These are phyloP conservation scores for Butyriboletus loyo DNA, from an alignment of 768 basidiomycete genomes.

Conservation along the genomic window DNA sequence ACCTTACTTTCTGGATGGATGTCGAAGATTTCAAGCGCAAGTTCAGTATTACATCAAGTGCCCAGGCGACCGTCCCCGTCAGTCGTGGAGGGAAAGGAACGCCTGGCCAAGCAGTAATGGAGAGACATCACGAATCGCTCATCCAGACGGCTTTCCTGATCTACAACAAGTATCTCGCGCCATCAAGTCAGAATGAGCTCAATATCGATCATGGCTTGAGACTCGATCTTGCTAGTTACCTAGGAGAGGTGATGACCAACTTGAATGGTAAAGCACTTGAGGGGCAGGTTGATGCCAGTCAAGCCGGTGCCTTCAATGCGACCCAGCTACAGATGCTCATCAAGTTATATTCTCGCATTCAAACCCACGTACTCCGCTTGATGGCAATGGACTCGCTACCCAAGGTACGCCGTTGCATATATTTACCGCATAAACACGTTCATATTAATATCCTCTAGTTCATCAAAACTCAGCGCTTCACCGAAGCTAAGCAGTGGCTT, in stretches of 20 bases:
- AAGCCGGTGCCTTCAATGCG: slow-evolving; percentile 83
- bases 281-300: slow-evolving; percentile 78
- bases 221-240: slow-evolving; percentile 90
- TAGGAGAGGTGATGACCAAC: slow-evolving; percentile 83
- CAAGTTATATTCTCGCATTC: slow-evolving; percentile 91
- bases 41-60: slow-evolving; percentile 93
- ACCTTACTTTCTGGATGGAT: slow-evolving; percentile 95
- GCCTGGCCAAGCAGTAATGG: slow-evolving; percentile 87
- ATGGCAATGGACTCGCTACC: slow-evolving; percentile 99
- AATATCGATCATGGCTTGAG: slow-evolving; percentile 98
- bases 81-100: slow-evolving; percentile 47
- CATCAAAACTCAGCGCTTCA: slow-evolving; percentile 82
- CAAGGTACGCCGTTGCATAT: slow-evolving; percentile 52
- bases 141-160: slow-evolving; percentile 93
- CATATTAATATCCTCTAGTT: slow-evolving; percentile 47
- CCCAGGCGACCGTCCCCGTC: slow-evolving; percentile 55
- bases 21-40: slow-evolving; percentile 96
- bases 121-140: slow-evolving; percentile 91
- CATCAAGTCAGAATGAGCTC: slow-evolving; percentile 91
- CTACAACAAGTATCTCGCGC: slow-evolving; percentile 93
- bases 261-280: slow-evolving; percentile 74
- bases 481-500: slow-evolving; percentile 74
- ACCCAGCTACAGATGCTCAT: slow-evolving; percentile 95
- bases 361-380: slow-evolving; percentile 92
- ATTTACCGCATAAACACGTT: slow-evolving; percentile 6